Percentiles rank a stretch among this genome's conserved stretches.
Evolutionary conservation across 2,329 filamentous ascomycete genomes (phyloP).

Genomic region (Xylaria sp.): DNA sequence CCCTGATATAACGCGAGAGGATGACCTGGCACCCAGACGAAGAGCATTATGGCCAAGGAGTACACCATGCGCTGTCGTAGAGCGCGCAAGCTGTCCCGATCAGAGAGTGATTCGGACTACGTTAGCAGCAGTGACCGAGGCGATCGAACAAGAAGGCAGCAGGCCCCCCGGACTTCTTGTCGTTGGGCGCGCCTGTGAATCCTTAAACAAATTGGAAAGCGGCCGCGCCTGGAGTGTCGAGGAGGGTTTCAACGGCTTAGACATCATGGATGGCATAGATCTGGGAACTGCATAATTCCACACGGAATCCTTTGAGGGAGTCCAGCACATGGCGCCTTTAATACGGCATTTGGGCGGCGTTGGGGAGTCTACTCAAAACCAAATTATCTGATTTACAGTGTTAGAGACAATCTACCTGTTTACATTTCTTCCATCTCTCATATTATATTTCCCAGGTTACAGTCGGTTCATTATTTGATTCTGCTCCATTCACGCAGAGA

Average conservation of each 20-base stretch:
- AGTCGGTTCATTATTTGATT: neutral
- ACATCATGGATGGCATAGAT: conserved; percentile 52
- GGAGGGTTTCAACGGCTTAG: conserved; percentile 83
- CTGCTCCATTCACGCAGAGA: neutral
- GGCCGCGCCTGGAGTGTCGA: conserved; percentile 82
- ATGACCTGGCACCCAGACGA: neutral
- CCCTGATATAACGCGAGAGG: conserved; percentile 39
- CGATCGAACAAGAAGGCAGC: conserved; percentile 89
- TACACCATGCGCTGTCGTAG: conserved; percentile 93
- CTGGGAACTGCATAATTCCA: conserved; percentile 26
- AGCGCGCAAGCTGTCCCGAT: conserved; percentile 92
- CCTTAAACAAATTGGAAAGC: conserved; percentile 68
- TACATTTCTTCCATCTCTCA: conserved; percentile 11
- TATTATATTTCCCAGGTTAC: neutral
- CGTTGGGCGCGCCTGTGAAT: conserved; percentile 84
- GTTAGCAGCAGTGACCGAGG: conserved; percentile 78
- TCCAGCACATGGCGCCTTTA: neutral
- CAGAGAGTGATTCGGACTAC: conserved; percentile 93
- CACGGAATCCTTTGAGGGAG: neutral
- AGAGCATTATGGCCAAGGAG: conserved; percentile 70
- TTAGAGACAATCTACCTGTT: conserved; percentile 31
- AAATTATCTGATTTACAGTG: conserved; percentile 24
- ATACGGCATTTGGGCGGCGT: neutral
- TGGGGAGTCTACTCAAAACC: conserved; percentile 3
- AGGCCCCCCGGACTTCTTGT: conserved; percentile 89